Evolutionary conservation across 345 rosid genomes (phyloP), one percentile per base, ranked within the genome.

Genomic region (Hibiscus syriacus): DNA sequence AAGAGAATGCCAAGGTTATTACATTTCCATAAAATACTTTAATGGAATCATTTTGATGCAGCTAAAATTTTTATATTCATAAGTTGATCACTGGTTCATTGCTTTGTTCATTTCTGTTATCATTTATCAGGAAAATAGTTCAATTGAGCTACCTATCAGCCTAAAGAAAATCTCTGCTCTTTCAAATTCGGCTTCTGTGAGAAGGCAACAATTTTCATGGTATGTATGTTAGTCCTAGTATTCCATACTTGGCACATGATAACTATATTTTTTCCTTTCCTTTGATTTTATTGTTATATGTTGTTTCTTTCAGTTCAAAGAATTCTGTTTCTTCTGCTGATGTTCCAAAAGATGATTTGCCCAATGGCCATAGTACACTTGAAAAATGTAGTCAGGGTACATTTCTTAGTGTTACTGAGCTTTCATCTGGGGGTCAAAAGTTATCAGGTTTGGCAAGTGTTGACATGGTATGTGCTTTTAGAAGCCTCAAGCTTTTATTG

Each of bases 331-430:
- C 79, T 70, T 71, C 84, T 67, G 72, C 73, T 66, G 72, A 85
- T 76, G 76, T 68, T 76, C 71, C 85, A 17, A 72, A 70, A 69
- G 84, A 77, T 71, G 64, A 66, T 45, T 76, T 55, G 19, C 46
- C 63, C 57, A 75, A 80, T 67, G 66, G 80, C 71, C 45, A 53
- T 49, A 84, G 71, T 73, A 79, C 81, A 57, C 56, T 75, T 75
- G 82, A 82, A 80, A 83, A 73, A 61, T 89, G 91, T 71, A 82
- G 79, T 69, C 87, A 85, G 73, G 79, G 81, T 78, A 80, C 68
- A 70, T 91, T 91, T 70, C 92, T 94, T 60, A 85, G 84, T 72
- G 97, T 91, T 70, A 76, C 90, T 50, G 87, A 91, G 79, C 87
- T 94, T 79, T 87, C 99, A 46, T 74, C 82, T 22, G 80, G 80